Evolutionary conservation across 2,329 filamentous ascomycete genomes (phyloP).

Genomic region (Tolypocladium ovalisporum): DNA sequence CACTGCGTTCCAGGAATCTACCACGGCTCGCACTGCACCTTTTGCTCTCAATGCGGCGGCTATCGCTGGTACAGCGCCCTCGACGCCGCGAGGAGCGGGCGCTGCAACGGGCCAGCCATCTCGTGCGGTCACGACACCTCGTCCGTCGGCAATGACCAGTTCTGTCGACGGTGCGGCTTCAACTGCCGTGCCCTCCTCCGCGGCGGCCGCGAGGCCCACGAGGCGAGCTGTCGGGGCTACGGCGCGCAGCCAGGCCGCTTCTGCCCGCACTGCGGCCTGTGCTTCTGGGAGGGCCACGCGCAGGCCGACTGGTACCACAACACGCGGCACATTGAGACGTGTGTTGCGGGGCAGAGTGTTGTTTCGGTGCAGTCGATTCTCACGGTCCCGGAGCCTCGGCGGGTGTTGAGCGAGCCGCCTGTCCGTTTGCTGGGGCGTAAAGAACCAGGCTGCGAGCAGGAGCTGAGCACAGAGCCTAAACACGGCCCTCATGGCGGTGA

Average conservation of each 20-base stretch:
- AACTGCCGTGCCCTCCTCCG: neutral
- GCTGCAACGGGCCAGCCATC: neutral
- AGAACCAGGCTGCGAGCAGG: neutral
- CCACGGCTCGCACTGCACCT: slow-evolving; percentile 1
- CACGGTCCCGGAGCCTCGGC: neutral
- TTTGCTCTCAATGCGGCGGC: slow-evolving; percentile 6
- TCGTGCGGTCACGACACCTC: neutral
- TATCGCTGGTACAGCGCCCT: neutral
- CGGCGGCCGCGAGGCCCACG: neutral
- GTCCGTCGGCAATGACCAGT: neutral
- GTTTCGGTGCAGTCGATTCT: neutral
- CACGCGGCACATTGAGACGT: slow-evolving; percentile 2
- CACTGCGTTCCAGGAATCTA: slow-evolving; percentile 1
- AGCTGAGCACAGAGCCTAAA: neutral
- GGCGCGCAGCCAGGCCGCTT: neutral
- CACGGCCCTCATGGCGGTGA: neutral
- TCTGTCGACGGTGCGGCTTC: slow-evolving; percentile 3
- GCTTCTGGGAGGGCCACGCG: neutral
- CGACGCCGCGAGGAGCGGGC: neutral
- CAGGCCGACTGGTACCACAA: slow-evolving; percentile 2
- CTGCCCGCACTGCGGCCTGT: slow-evolving; percentile 3
- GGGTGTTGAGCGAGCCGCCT: neutral
- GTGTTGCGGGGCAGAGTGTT: neutral
- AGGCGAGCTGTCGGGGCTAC: neutral
- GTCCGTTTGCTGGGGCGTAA: neutral